phyloP scores from a whole-genome alignment of 495 filamentous ascomycete species.

The Neurospora sp. region DNA sequence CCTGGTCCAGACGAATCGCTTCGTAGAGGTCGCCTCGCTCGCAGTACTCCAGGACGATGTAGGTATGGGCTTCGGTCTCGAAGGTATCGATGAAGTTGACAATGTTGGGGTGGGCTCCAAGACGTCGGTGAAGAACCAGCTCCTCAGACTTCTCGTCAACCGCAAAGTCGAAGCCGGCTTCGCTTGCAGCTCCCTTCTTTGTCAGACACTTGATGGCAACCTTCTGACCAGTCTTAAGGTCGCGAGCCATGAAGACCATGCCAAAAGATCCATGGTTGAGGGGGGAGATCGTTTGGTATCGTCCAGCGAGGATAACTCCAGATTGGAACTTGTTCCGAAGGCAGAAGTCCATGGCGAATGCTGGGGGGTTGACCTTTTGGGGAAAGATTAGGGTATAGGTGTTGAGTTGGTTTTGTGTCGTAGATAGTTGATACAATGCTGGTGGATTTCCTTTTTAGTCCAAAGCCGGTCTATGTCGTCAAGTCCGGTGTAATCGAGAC shows the following conservation, averaged over 20 bases:
- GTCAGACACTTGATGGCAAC: constrained; percentile 94
- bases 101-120: constrained; percentile 78
- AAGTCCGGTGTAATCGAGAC: constrained; percentile 19
- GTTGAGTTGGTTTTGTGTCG: constrained; percentile 4
- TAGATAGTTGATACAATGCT: constrained; percentile 25
- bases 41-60: constrained; percentile 92
- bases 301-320: constrained; percentile 68
- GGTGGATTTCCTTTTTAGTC: constrained; percentile 19
- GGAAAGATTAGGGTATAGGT: constrained; percentile 19
- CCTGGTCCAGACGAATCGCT: constrained; percentile 79
- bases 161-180: constrained; percentile 44
- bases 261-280: constrained; percentile 98
- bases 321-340: constrained; percentile 62
- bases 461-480: constrained; percentile 34
- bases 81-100: constrained; percentile 89
- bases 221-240: constrained; percentile 58
- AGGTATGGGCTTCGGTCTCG: constrained; percentile 81
- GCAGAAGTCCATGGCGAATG: constrained; percentile 58
- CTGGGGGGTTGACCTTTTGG: constrained; percentile 15
- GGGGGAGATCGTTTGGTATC: constrained; percentile 82
- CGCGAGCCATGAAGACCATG: constrained; percentile 89
- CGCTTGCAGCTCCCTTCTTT: constrained; percentile 54
- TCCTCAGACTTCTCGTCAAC: constrained; percentile 84
- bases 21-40: constrained; percentile 96
- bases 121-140: constrained; percentile 65